Evolutionary conservation across 1,139 yeast species (phyloP).

Genomic region (Pichia sp.): DNA sequence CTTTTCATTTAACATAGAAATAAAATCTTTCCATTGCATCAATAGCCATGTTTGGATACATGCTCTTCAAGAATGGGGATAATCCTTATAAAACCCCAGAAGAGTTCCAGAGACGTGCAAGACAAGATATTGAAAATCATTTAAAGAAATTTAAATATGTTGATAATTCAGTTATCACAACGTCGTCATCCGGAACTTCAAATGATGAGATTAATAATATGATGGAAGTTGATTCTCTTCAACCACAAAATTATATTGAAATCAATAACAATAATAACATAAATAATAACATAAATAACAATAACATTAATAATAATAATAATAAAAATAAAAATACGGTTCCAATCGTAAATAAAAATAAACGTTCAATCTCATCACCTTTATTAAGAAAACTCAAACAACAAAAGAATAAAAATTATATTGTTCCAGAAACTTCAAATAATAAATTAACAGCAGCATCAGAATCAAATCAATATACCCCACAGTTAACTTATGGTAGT

Average conservation of each 20-base stretch:
- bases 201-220: neutral
- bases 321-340: neutral
- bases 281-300: neutral
- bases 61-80: conserved; percentile 23
- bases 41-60: conserved; percentile 27
- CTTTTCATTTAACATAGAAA: neutral
- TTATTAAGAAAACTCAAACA: conserved; percentile 21
- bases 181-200: neutral
- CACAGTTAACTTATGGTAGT: conserved; percentile 14
- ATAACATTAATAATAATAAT: neutral
- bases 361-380: conserved; percentile 13
- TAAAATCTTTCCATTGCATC: neutral
- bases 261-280: neutral
- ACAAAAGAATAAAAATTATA: neutral
- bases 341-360: neutral
- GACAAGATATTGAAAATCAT: conserved; percentile 27
- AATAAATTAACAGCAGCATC: conserved; percentile 8
- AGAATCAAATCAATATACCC: conserved; percentile 1
- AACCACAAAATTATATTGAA: neutral
- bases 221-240: neutral
- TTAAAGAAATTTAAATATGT: conserved; percentile 15
- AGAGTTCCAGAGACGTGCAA: conserved; percentile 28
- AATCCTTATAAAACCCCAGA: conserved; percentile 24
- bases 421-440: neutral
- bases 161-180: neutral